Evolutionary conservation across 2,329 filamentous ascomycete genomes (phyloP), one percentile per base, ranked within the genome.

Genomic region (Orbilia blumenaviensis): DNA sequence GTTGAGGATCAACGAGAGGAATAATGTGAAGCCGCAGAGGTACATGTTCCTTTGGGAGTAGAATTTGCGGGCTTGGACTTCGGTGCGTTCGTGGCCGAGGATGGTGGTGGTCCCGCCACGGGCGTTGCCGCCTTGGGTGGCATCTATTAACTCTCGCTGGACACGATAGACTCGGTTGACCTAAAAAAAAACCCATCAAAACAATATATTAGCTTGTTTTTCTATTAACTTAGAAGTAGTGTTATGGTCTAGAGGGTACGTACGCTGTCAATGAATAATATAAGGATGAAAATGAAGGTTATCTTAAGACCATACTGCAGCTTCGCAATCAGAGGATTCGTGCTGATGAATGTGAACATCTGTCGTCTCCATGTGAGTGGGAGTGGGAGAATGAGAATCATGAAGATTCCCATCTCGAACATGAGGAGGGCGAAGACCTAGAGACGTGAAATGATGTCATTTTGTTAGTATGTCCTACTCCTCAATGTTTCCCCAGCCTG

Each of bases 41-140:
- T 99, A 99, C 95, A 99, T 99, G 89, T 99, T 99, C 84, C 95
- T 94, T 87, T 99, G 94, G 78, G 94, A 97, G 88, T 99, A 99
- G 88, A 99, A 99, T 86, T 99, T 99, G 88, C 95, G 93, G 79
- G 95, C 94, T 85, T 99, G 95, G 62, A 98, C 94, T 85, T 99
- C 95, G 88, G 96, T 93, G 79, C 95, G 94, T 83, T 98, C 95
- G 82, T 92, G 91, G 78, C 95, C 94, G 81, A 97, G 89, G 75
- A 94, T 89, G 61, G 90, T 88, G 69, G 87, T 86, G 82, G 91
- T 84, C 18, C 68, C 61, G n/a, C 60, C 68, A 32, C 60, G 68
- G 69, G 84, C 38, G 12, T 66, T 62, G 32, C 48, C 66, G 10
- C 63, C 58, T 3, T 8, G 16, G 25, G 68, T 73, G 23, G 52